A percentile compares a stretch with the other conserved stretches of the same genome.
These are phyloP conservation scores for Tolypocladium inflatum DNA, from an alignment of 2,329 filamentous ascomycete species.

Conservation along the genomic window DNA sequence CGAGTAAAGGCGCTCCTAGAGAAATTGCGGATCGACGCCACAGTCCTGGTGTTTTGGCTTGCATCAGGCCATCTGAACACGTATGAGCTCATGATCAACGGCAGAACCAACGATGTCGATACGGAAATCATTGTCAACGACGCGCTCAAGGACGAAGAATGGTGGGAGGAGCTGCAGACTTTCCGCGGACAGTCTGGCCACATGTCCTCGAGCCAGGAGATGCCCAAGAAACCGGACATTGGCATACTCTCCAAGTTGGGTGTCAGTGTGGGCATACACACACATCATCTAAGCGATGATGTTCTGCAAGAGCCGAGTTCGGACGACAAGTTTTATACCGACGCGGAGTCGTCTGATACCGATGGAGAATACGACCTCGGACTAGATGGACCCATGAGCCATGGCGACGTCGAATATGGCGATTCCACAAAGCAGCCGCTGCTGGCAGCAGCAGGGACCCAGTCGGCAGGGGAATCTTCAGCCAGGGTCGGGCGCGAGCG, in stretches of 20 bases:
- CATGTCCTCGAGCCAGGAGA: constrained; percentile 33
- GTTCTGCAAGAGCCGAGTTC: constrained; percentile 37
- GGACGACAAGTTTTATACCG: constrained; percentile 20
- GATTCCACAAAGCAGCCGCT: constrained; percentile 12
- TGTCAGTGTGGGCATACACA: constrained; percentile 64
- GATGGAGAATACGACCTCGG: constrained; percentile 18
- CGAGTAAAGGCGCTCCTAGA: constrained; percentile 66
- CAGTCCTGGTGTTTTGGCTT: constrained; percentile 74
- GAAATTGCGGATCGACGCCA: constrained; percentile 72
- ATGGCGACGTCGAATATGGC: constrained; percentile 12
- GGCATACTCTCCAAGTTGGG: constrained; percentile 45
- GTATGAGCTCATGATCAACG: constrained; percentile 74
- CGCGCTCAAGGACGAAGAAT: constrained; percentile 61
- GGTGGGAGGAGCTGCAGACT: constrained; percentile 70
- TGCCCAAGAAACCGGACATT: constrained; percentile 52
- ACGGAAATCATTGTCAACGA: constrained; percentile 53
- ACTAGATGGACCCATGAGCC: constrained; percentile 16
- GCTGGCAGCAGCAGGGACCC: constrained; percentile 2
- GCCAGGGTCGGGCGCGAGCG: constrained; percentile 7
- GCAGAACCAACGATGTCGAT: constrained; percentile 43
- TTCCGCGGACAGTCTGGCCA: constrained; percentile 31
- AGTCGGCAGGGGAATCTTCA: constrained; percentile 7
- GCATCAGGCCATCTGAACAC: constrained; percentile 62
- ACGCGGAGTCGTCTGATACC: constrained; percentile 19
- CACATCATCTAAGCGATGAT: constrained; percentile 58